Percentiles rank a stretch among this genome's conserved stretches.
These are phyloP conservation scores for Penicillium subrubescens DNA, from an alignment of 495 filamentous ascomycete genomes.

Conservation along the genomic window DNA sequence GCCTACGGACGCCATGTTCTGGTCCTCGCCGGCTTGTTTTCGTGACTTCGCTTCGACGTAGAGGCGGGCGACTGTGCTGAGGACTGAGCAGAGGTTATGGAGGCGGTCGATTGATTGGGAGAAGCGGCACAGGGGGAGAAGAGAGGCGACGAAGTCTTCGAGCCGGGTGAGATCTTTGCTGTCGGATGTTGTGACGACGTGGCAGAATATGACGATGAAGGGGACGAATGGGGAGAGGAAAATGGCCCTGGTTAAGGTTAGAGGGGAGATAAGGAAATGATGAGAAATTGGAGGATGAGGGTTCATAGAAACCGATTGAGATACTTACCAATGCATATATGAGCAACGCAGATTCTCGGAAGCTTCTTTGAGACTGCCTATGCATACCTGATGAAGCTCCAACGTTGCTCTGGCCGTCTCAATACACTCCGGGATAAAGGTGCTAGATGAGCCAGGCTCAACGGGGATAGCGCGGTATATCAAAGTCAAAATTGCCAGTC, in stretches of 20 bases:
- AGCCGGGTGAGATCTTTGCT: slow-evolving; percentile 53
- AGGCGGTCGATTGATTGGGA: slow-evolving; percentile 61
- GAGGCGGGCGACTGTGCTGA: slow-evolving; percentile 61
- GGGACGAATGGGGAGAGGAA: slow-evolving; percentile 68
- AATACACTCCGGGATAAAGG: slow-evolving; percentile 62
- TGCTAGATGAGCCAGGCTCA: slow-evolving; percentile 37
- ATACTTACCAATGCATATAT: slow-evolving; percentile 64
- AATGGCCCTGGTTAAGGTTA: slow-evolving; percentile 54
- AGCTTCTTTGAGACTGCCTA: slow-evolving; percentile 47
- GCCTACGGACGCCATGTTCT: slow-evolving; percentile 50
- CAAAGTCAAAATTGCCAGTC: slow-evolving; percentile 56
- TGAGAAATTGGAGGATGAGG: no score
- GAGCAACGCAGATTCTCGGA: slow-evolving; percentile 50
- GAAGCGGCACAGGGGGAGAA: slow-evolving; percentile 50
- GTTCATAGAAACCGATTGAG: background rate
- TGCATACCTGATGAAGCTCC: slow-evolving; percentile 53
- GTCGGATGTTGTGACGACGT: slow-evolving; percentile 55
- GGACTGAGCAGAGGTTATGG: slow-evolving; percentile 60
- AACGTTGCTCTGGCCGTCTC: slow-evolving; percentile 59
- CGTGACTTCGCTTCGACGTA: slow-evolving; percentile 62
- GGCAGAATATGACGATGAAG: slow-evolving; percentile 71
- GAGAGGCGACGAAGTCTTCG: slow-evolving; percentile 58
- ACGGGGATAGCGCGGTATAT: slow-evolving; percentile 65
- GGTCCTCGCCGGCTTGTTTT: slow-evolving; percentile 42
- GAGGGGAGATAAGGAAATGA: background rate